Base-by-base conservation (phyloP, 768 basidiomycete genomes). In the Pisolithus microcarpus region DNA sequence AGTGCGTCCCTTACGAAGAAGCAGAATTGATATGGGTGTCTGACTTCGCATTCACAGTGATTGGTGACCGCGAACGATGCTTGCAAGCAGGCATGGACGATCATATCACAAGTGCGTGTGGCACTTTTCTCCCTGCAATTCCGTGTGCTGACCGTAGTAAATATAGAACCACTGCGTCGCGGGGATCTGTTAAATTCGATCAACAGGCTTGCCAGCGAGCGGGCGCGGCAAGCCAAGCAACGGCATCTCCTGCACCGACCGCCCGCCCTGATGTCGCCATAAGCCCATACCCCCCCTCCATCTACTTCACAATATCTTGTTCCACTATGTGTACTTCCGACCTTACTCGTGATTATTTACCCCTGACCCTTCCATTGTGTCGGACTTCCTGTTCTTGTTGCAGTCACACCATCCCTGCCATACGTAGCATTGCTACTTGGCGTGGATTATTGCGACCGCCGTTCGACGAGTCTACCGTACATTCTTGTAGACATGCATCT, bases 51-150 rank as follows among this genome's bases (percentile, higher is more conserved):
- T 18, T 53, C 52, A 8, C 47, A 91, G 89, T 94, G 92, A 91
- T 93, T 59, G 92, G 92, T 58, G 85, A 87, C 59, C 75, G 85
- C 43, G 85, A 87, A 62, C 73, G 85, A 53, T 87, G 83, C 61
- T 66, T 86, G 62, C 77, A 84, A 62, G 85, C 84, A n/a, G 84
- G 84, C 50, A 84, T 85, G 84, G 85, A 87, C 62, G 85, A 87
- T 60, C 86, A 87, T 57, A 87, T 88, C 49, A 89, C 86, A 24
- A 90, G 87, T 89, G 60, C 47, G 84, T 70, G 36, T 31, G 34
- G 2, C 13, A 5, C 16, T 19, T 44, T 39, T 19, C 28, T 2
- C 34, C n/a, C 43, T 1, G 10, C 4, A 13, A 44, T 30, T 18
- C 39, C 24, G 43, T 5, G 23, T 23, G 18, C 31, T 46, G 19